Evolutionary conservation across 2,329 filamentous ascomycete species (phyloP).

Genomic region (Emericellopsis cladophorae): DNA sequence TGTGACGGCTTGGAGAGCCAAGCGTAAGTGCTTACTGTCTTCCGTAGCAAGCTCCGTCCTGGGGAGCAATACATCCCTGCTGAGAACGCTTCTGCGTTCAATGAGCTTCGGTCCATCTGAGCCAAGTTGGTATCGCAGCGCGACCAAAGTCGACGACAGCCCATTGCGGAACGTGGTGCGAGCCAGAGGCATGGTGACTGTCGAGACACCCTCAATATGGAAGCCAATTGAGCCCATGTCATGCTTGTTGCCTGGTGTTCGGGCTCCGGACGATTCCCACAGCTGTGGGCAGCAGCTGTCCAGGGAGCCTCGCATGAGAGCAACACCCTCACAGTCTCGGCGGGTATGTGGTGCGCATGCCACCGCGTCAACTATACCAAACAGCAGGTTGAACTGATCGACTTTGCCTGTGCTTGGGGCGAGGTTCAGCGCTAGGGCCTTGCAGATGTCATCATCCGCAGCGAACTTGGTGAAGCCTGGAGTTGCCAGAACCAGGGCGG

Average conservation of each 20-base stretch:
- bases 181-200: slow-evolving; percentile 51
- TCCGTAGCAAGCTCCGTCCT: slow-evolving; percentile 7
- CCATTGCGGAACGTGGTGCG: slow-evolving; percentile 71
- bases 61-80: slow-evolving; percentile 8
- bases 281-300: slow-evolving; percentile 29
- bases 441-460: slow-evolving; percentile 28
- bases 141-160: slow-evolving; percentile 42
- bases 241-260: slow-evolving; percentile 16
- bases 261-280: slow-evolving; percentile 21
- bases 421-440: slow-evolving; percentile 25
- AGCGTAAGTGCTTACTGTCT: slow-evolving; percentile 14
- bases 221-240: slow-evolving; percentile 28
- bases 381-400: slow-evolving; percentile 30
- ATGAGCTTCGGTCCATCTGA: background rate
- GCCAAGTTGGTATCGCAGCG: slow-evolving; percentile 14
- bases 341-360: slow-evolving; percentile 15
- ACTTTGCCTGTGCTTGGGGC: slow-evolving; percentile 4
- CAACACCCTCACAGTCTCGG: slow-evolving; percentile 29
- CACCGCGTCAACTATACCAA: slow-evolving; percentile 44
- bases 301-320: slow-evolving; percentile 32
- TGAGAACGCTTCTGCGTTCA: background rate
- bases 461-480: slow-evolving; percentile 33
- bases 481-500: slow-evolving; percentile 37
- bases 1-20: slow-evolving; percentile 51
- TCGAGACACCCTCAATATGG: slow-evolving; percentile 17